These are phyloP conservation scores for Aspergillus asperescens DNA, from an alignment of 495 filamentous ascomycete genomes.

Conservation along the genomic window DNA sequence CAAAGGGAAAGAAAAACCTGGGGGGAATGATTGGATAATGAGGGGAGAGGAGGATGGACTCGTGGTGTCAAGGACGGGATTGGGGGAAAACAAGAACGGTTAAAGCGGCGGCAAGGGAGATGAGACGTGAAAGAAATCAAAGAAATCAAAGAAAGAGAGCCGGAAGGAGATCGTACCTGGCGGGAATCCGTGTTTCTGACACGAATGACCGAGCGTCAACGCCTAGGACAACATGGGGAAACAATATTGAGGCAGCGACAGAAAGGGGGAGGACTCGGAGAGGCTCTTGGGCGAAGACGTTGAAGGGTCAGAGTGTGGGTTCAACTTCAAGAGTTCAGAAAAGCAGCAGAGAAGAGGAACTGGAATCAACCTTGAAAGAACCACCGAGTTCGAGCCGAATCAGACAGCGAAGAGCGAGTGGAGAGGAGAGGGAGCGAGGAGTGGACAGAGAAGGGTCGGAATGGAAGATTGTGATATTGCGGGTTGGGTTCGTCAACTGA, in stretches of 20 bases:
- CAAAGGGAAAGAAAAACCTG: slow-evolving; percentile 5
- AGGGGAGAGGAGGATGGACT: slow-evolving; percentile 7
- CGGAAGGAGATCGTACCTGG: slow-evolving; percentile 22
- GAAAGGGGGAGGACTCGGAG: slow-evolving; percentile 3
- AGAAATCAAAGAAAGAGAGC: neutral
- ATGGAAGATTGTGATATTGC: slow-evolving; percentile 12
- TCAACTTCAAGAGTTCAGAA: neutral
- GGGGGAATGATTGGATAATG: slow-evolving; percentile 5
- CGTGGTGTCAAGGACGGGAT: neutral
- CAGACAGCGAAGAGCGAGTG: slow-evolving; percentile 1
- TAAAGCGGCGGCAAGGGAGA: slow-evolving; percentile 3
- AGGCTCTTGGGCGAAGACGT: slow-evolving; percentile 2
- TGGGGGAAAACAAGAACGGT: slow-evolving; percentile 5
- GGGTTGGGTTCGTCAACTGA: neutral
- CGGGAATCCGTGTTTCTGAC: slow-evolving; percentile 36
- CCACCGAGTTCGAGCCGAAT: slow-evolving; percentile 9
- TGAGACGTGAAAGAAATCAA: neutral
- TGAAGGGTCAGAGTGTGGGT: neutral
- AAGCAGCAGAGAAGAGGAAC: neutral
- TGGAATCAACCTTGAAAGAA: neutral
- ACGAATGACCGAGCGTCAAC: slow-evolving; percentile 29
- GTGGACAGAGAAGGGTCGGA: slow-evolving; percentile 3
- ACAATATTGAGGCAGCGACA: no score
- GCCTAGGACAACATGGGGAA: slow-evolving; percentile 43
- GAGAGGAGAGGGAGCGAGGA: slow-evolving; percentile 5